Conservation (phyloP, 495 filamentous ascomycete genomes). For the Penicillium tannophilum region DNA sequence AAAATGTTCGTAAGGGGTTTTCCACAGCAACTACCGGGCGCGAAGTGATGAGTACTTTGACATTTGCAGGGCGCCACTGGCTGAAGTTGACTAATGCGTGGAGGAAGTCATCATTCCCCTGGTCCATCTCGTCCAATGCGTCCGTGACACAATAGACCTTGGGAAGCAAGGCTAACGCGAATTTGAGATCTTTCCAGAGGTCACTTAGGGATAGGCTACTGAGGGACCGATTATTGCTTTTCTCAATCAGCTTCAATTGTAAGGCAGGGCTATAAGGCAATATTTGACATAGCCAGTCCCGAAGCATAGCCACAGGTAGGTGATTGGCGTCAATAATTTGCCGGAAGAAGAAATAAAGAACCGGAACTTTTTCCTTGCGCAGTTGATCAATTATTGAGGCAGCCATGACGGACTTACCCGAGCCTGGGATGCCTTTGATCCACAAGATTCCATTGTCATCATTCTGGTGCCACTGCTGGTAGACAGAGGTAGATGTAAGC, state of each 20-base stretch:
- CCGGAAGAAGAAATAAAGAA: slow-evolving; percentile 11
- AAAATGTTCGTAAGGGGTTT: background rate
- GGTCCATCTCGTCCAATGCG: slow-evolving; percentile 11
- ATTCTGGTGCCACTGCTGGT: slow-evolving; percentile 11
- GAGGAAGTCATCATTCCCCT: background rate
- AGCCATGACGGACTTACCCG: slow-evolving; percentile 85
- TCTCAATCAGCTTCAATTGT: background rate
- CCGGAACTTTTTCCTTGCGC: background rate
- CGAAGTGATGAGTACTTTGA: background rate
- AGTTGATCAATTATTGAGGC: slow-evolving; percentile 42
- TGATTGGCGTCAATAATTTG: slow-evolving; percentile 8
- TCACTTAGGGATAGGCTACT: slow-evolving; percentile 5
- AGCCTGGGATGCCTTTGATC: slow-evolving; percentile 72
- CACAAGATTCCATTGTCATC: slow-evolving; percentile 11
- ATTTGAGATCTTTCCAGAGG: slow-evolving; percentile 27
- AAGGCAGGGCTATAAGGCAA: slow-evolving; percentile 5
- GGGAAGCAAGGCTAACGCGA: slow-evolving; percentile 26
- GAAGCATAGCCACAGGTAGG: background rate
- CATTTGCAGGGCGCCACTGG: background rate
- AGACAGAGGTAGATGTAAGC: slow-evolving; percentile 13
- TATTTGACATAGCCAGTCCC: slow-evolving; percentile 3
- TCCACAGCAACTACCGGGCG: background rate
- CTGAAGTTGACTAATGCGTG: background rate
- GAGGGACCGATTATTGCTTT: background rate
- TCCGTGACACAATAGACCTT: slow-evolving; percentile 13